Conservation (phyloP, 495 filamentous ascomycete genomes). For the Penicilliopsis zonata region DNA sequence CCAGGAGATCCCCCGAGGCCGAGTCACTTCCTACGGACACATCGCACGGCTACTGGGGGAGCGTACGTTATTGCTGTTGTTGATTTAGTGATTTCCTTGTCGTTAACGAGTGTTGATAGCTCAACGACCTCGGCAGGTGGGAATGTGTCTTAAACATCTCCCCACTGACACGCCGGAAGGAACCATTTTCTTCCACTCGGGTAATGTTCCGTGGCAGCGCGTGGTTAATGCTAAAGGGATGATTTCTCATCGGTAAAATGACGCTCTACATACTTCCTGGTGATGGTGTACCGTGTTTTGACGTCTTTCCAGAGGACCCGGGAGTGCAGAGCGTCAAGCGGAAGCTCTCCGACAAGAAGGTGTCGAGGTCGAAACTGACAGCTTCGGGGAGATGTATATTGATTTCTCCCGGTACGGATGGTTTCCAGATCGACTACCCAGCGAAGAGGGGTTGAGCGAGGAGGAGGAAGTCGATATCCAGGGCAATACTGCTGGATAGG, state of each 20-base stretch:
- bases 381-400: constrained; percentile 59
- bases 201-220: constrained; percentile 87
- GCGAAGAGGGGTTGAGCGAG: constrained; percentile 14
- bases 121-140: constrained; percentile 69
- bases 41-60: constrained; percentile 71
- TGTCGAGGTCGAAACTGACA: constrained; percentile 49
- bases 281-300: background rate
- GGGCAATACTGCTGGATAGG: constrained; percentile 1
- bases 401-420: constrained; percentile 59
- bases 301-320: constrained; percentile 46
- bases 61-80: constrained; percentile 40
- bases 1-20: constrained; percentile 71
- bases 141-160: constrained; percentile 77
- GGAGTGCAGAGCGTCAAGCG: constrained; percentile 59
- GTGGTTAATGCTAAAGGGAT: constrained; percentile 79
- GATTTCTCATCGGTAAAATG: constrained; percentile 64
- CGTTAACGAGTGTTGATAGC: constrained; percentile 24
- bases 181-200: constrained; percentile 45
- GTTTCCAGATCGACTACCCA: constrained; percentile 49
- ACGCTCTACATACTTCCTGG: background rate
- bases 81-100: background rate
- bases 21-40: constrained; percentile 81
- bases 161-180: constrained; percentile 31
- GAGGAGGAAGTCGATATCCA: constrained; percentile 4
- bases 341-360: constrained; percentile 54